Base-by-base conservation (phyloP, 345 rosid genomes). In the Limnanthes douglasii region DNA sequence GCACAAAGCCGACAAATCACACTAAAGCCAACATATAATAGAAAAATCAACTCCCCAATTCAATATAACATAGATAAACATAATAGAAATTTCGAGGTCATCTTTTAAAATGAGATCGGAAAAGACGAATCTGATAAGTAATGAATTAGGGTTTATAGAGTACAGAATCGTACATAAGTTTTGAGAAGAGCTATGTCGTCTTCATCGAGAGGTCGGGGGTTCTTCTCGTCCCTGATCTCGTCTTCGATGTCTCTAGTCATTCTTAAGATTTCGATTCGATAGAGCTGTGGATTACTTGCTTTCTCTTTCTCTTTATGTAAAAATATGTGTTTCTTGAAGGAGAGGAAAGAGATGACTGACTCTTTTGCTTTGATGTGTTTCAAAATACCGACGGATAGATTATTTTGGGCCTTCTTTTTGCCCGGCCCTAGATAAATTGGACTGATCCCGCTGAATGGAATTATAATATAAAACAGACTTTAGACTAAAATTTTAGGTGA, bases 111-210 rank as follows among this genome's bases (percentile, higher is more conserved):
- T 2, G 5, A 8, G 36, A 2, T 7, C 14, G 4, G 3, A 18
- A 34, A 37, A 28, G 24, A 2, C n/a, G 23, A 41, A 32, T 6
- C 15, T 11, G 9, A 1, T 18, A 34, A 13, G 22, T n/a, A 50
- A 26, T n/a, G n/a, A n/a, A 12, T 34, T 44, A 40, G 37, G 43
- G 48, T 35, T 39, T 39, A 11, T 0, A 8, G 8, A 12, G 21
- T 8, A 8, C 39, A 18, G 18, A 7, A 5, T 18, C 46, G 21
- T 72, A 81, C 96, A 20, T 86, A 86, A 40, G 93, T 86, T 47
- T 86, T 86, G 57, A 86, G 94, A 17, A 86, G 84, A 24, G 97
- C 97, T 31, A 86, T 78, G 26, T 86, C 97, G 45, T 78, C 97
- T 52, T 81, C 94, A 14, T 78, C 94, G 11, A 78, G 84, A 8